These are phyloP conservation scores for Pichia nanzhaoensis DNA, from an alignment of 805 yeast species.

Conservation along the genomic window DNA sequence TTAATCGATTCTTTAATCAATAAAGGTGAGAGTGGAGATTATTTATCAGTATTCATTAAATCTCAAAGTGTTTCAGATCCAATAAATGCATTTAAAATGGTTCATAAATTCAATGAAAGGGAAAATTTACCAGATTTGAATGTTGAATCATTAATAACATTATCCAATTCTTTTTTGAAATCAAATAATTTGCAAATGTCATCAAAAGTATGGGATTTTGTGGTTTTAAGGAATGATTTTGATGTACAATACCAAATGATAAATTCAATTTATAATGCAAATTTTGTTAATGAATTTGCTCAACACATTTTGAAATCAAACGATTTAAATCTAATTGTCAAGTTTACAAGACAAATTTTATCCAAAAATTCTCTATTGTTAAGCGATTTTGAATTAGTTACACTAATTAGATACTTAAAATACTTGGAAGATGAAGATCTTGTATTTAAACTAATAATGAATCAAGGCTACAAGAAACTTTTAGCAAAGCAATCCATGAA, in stretches of 20 bases:
- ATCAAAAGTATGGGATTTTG: slow-evolving; percentile 27
- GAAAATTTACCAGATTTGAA: slow-evolving; percentile 32
- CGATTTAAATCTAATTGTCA: slow-evolving; percentile 22
- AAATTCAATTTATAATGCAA: slow-evolving; percentile 14
- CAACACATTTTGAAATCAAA: slow-evolving; percentile 17
- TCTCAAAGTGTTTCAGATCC: slow-evolving; percentile 25
- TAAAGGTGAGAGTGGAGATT: slow-evolving; percentile 12
- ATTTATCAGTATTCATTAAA: slow-evolving; percentile 25
- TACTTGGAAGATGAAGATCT: slow-evolving; percentile 15
- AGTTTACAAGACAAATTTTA: slow-evolving; percentile 26
- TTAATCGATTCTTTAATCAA: slow-evolving; percentile 49
- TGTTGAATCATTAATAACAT: slow-evolving; percentile 21
- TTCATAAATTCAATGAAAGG: slow-evolving; percentile 24
- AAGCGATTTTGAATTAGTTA: slow-evolving; percentile 20
- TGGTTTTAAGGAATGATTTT: slow-evolving; percentile 29
- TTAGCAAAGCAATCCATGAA: slow-evolving; percentile 16
- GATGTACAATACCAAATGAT: slow-evolving; percentile 15
- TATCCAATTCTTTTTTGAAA: slow-evolving; percentile 23
- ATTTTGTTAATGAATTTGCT: slow-evolving; percentile 20
- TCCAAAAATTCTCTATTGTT: slow-evolving; percentile 24
- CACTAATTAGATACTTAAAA: slow-evolving; percentile 23
- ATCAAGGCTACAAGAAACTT: slow-evolving; percentile 29
- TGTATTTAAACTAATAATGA: slow-evolving; percentile 22
- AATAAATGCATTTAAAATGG: slow-evolving; percentile 20
- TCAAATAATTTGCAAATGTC: slow-evolving; percentile 20